Evolutionary conservation across 352 stramenopile species (phyloP), one percentile per base, ranked within the genome.

Genomic region (Pythium dissimile): DNA sequence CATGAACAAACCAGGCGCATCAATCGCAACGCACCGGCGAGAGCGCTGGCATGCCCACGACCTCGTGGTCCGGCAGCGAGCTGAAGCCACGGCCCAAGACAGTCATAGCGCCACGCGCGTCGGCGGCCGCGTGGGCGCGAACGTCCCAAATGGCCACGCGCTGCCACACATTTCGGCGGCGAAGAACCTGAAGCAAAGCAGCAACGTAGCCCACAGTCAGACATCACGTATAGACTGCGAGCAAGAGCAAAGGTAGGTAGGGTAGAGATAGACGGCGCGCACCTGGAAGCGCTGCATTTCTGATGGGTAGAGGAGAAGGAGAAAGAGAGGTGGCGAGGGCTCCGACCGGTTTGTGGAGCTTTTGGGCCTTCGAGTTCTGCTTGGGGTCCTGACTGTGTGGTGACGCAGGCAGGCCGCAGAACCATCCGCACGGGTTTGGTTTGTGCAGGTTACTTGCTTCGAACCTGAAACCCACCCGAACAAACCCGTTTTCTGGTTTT

Each of bases 11-110:
- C n/a, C n/a, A n/a, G n/a, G 21, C 7, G n/a, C n/a, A n/a, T n/a
- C n/a, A n/a, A n/a, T n/a, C n/a, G n/a, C n/a, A 9, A 64, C 71
- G 50, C 47, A 79, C 71, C 21, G 81, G 81, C 16, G 82, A 92
- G 32, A 92, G 62, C 9, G 83, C 76, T 5, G 83, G 83, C 28
- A 92, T 70, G 35, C 80, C 83, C 16, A 92, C 75, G 51, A 92
- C 80, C 39, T 90, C 80, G 66, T 92, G 83, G 59, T 88, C 77
- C 2, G 83, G 80, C 37, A 84, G 69, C 53, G 77, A 81, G 56
- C 71, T 84, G 58, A 88, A 84, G 51, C 62, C 46, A 42, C 77
- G 77, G 42, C 42, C 34, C 30, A 62, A 32, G 24, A 55, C 54
- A 37, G 64, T 32, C 23, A 54, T 52, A 35, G 64, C 32, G 20